Evolutionary conservation across 352 stramenopile genomes (phyloP).

Genomic region (Globisporangium emineosum): DNA sequence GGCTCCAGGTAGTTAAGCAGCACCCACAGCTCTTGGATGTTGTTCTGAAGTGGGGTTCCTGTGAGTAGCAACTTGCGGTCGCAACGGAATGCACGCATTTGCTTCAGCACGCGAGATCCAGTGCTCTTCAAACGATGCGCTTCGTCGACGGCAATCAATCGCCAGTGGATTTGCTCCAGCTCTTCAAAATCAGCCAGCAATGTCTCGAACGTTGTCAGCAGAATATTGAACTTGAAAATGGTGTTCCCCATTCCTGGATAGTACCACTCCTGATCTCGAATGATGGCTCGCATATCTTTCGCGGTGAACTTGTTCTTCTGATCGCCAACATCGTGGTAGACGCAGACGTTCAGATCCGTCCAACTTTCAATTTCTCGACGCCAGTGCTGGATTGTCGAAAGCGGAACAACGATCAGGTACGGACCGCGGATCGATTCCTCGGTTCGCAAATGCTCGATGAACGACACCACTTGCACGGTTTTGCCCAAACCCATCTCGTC

Average conservation of each 20-base stretch:
- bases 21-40: conserved; percentile 96
- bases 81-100: conserved; percentile 83
- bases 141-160: conserved; percentile 81
- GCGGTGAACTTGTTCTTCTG: conserved; percentile 74
- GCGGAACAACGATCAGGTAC: conserved; percentile 83
- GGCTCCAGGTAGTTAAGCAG: conserved; percentile 97
- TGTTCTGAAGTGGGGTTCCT: conserved; percentile 97
- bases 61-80: conserved; percentile 94
- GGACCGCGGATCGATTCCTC: conserved; percentile 83
- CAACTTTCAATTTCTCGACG: conserved; percentile 85
- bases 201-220: conserved; percentile 84
- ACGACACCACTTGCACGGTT: conserved; percentile 94
- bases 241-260: conserved; percentile 89
- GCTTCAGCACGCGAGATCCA: conserved; percentile 81
- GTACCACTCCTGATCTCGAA: conserved; percentile 87
- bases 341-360: conserved; percentile 98
- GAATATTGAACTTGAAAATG: conserved; percentile 87
- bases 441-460: conserved; percentile 87
- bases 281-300: conserved; percentile 85
- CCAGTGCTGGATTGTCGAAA: conserved; percentile 89
- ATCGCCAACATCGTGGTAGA: conserved; percentile 96
- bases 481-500: conserved; percentile 94
- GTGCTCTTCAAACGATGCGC: conserved; percentile 78
- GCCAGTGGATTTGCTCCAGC: conserved; percentile 85
- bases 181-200: conserved; percentile 84